Evolutionary conservation across 1,284 basidiomycete genomes (phyloP).

Genomic region (Singerocomus inundabilis): DNA sequence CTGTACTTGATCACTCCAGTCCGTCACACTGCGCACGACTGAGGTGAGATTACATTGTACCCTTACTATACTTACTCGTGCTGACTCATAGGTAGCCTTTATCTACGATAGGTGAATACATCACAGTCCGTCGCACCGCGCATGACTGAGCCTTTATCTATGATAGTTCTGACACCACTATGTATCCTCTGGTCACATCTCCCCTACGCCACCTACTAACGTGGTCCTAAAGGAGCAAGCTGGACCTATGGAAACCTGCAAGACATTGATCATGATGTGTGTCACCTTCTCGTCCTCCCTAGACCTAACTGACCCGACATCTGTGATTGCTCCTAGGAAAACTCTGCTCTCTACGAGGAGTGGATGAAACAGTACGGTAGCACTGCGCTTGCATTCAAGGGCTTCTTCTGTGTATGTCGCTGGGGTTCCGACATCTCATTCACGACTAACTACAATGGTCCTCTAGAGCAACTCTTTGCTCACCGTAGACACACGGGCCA

Average conservation of each 20-base stretch:
- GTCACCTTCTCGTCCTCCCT: background rate
- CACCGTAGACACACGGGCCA: background rate
- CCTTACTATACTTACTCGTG: too few species aligned
- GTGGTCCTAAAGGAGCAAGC: background rate
- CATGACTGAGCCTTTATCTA: too few species aligned
- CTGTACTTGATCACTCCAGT: too few species aligned
- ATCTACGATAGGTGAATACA: too few species aligned
- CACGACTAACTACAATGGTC: background rate
- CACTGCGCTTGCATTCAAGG: conserved; percentile 46
- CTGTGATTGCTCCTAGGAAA: conserved; percentile 30
- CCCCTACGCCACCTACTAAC: background rate
- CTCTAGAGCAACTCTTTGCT: background rate
- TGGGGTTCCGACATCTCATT: background rate
- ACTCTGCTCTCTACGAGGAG: conserved; percentile 38
- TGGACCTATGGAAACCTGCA: background rate
- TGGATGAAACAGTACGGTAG: conserved; percentile 58
- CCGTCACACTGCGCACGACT: too few species aligned
- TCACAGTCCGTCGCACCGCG: too few species aligned
- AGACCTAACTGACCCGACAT: background rate
- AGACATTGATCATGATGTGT: background rate
- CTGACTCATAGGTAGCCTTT: too few species aligned
- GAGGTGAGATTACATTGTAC: too few species aligned
- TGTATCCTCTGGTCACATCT: background rate
- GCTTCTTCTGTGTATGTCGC: conserved; percentile 35
- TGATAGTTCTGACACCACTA: too few species aligned